Conservation (phyloP, 805 yeast species). For the Starmera dryadoides region DNA sequence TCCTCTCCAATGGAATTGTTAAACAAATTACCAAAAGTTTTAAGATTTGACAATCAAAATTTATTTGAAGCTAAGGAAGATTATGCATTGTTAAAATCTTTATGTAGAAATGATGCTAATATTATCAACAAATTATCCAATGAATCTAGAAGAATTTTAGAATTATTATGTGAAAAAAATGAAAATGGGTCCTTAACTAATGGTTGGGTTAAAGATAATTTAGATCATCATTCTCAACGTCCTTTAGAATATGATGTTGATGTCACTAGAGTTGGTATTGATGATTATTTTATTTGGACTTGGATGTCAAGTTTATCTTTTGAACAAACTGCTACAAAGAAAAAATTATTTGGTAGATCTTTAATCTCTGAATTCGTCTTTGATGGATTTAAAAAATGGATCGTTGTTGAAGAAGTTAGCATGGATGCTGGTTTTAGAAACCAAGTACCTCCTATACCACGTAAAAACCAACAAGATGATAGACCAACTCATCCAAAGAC, state of each 20-base stretch:
- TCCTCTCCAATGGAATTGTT: slow-evolving; percentile 52
- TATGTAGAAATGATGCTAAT: slow-evolving; percentile 52
- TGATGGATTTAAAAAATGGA: slow-evolving; percentile 73
- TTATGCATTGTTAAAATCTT: slow-evolving; percentile 62
- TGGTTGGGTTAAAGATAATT: slow-evolving; percentile 30
- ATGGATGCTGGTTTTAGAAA: slow-evolving; percentile 21
- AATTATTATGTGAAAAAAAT: slow-evolving; percentile 29
- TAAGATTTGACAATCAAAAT: slow-evolving; percentile 65
- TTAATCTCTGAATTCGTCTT: slow-evolving; percentile 76
- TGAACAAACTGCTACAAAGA: slow-evolving; percentile 61
- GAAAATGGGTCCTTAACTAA: slow-evolving; percentile 26
- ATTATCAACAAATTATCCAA: slow-evolving; percentile 60
- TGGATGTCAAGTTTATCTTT: slow-evolving; percentile 76
- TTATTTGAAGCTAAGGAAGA: slow-evolving; percentile 71
- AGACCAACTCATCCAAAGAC: slow-evolving; percentile 16
- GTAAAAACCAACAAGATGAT: slow-evolving; percentile 12
- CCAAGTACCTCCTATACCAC: slow-evolving; percentile 12
- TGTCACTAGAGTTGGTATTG: slow-evolving; percentile 60
- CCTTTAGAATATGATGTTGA: slow-evolving; percentile 20
- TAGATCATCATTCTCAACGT: slow-evolving; percentile 21
- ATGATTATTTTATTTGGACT: slow-evolving; percentile 87
- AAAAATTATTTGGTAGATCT: slow-evolving; percentile 72
- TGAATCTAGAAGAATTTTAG: slow-evolving; percentile 58
- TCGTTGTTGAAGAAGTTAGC: slow-evolving; percentile 63
- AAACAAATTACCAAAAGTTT: slow-evolving; percentile 46